Conservation (phyloP, 257 asterid species). For the Salvia miltiorrhiza region DNA sequence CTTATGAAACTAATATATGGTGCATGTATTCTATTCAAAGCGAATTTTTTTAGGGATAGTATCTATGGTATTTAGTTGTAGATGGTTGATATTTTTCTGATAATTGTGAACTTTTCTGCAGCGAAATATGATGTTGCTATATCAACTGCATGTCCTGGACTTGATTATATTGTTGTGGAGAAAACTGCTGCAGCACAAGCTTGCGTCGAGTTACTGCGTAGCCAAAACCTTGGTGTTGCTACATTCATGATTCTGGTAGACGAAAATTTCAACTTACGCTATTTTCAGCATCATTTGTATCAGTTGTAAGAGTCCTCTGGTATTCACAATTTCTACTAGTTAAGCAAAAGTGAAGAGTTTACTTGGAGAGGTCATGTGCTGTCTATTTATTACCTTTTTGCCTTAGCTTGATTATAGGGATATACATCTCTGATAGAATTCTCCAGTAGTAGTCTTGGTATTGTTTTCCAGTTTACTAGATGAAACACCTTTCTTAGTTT, state of each 20-base stretch:
- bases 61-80: neutral
- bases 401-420: neutral
- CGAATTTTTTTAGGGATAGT: neutral
- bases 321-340: neutral
- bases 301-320: neutral
- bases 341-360: no score
- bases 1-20: neutral
- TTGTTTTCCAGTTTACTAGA: neutral
- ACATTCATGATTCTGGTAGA: conserved; percentile 95
- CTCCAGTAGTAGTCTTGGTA: neutral
- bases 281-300: neutral
- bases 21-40: neutral
- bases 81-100: neutral
- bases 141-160: conserved; percentile 93
- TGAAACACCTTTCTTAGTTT: neutral
- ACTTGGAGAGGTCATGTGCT: no score
- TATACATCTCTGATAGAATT: neutral
- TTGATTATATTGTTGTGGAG: conserved; percentile 93
- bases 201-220: conserved; percentile 83
- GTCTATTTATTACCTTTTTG: neutral
- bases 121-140: conserved; percentile 89
- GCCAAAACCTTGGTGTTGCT: conserved; percentile 84
- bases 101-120: conserved; percentile 32
- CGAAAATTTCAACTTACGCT: neutral
- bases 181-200: conserved; percentile 83